phyloP scores from a whole-genome alignment of 768 basidiomycete species.

The Auriculariales sp. region DNA sequence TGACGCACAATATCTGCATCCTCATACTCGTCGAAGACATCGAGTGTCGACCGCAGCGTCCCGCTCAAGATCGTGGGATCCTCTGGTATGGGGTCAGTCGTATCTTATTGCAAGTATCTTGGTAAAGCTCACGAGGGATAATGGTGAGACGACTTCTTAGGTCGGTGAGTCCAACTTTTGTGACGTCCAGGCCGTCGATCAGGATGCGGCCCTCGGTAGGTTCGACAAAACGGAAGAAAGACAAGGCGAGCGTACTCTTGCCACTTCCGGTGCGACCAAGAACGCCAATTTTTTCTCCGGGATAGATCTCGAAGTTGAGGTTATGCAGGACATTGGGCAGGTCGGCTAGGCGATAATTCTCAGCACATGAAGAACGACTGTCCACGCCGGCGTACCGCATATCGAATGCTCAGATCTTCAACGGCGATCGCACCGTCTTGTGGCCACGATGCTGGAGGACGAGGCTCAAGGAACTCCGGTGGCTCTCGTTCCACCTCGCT shows the following conservation, averaged over 20 bases:
- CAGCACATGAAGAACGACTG: background rate
- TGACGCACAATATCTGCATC: conserved; percentile 62
- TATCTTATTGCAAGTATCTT: background rate
- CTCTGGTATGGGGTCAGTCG: conserved; percentile 33
- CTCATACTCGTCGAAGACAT: conserved; percentile 77
- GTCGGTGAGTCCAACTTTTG: conserved; percentile 67
- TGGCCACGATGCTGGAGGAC: conserved; percentile 76
- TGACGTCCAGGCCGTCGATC: conserved; percentile 69
- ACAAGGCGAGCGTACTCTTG: conserved; percentile 70
- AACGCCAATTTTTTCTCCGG: conserved; percentile 58
- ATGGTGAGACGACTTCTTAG: conserved; percentile 65
- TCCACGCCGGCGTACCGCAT: conserved; percentile 9
- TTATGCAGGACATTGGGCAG: conserved; percentile 75
- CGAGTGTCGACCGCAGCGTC: conserved; percentile 62
- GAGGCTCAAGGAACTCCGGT: conserved; percentile 72
- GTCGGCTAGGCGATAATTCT: conserved; percentile 41
- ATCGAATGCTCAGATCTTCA: conserved; percentile 14
- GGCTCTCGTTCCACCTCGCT: conserved; percentile 66
- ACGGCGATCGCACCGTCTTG: conserved; percentile 29
- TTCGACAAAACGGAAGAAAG: conserved; percentile 87
- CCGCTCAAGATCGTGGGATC: conserved; percentile 83
- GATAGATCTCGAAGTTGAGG: conserved; percentile 55
- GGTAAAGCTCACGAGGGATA: conserved; percentile 42
- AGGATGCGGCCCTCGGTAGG: conserved; percentile 59
- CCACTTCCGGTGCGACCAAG: conserved; percentile 35